A percentile compares a stretch with the other conserved stretches of the same genome.
These are phyloP conservation scores for Clavariopsis aquatica DNA, from an alignment of 495 filamentous ascomycete species.

Conservation along the genomic window DNA sequence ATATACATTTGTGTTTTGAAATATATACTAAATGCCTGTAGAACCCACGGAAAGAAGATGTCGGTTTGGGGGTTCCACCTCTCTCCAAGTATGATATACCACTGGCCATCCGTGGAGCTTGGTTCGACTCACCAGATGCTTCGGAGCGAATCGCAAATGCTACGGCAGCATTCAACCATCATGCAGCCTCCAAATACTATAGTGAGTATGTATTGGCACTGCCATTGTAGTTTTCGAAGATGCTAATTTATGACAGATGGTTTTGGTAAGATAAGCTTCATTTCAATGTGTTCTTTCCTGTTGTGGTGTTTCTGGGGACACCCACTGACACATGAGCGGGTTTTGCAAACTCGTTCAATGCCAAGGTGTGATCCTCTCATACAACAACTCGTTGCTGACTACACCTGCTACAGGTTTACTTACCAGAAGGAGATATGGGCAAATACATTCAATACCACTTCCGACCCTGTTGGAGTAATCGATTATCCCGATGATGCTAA, in stretches of 20 bases:
- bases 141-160: conserved; percentile 50
- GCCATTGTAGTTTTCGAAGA: neutral
- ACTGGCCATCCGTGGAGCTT: conserved; percentile 41
- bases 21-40: neutral
- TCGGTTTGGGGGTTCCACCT: conserved; percentile 54
- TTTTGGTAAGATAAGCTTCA: conserved; percentile 3
- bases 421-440: conserved; percentile 52
- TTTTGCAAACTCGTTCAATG: neutral
- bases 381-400: neutral
- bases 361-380: no score
- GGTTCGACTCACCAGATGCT: conserved; percentile 40
- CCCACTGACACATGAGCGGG: neutral
- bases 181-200: conserved; percentile 52
- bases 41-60: conserved; percentile 48
- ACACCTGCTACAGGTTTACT: conserved; percentile 53
- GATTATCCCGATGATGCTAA: conserved; percentile 49
- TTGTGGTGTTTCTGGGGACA: neutral
- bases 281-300: no score
- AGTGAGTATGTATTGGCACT: conserved; percentile 40
- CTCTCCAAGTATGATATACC: conserved; percentile 48
- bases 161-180: conserved; percentile 53
- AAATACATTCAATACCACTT: conserved; percentile 53
- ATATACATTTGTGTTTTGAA: no score
- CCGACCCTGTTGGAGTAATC: conserved; percentile 40
- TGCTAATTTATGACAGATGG: conserved; percentile 6